Evolutionary conservation across 441 rosid genomes (phyloP), one percentile per base, ranked within the genome.

Genomic region (Bocquillonia castaneifolia): DNA sequence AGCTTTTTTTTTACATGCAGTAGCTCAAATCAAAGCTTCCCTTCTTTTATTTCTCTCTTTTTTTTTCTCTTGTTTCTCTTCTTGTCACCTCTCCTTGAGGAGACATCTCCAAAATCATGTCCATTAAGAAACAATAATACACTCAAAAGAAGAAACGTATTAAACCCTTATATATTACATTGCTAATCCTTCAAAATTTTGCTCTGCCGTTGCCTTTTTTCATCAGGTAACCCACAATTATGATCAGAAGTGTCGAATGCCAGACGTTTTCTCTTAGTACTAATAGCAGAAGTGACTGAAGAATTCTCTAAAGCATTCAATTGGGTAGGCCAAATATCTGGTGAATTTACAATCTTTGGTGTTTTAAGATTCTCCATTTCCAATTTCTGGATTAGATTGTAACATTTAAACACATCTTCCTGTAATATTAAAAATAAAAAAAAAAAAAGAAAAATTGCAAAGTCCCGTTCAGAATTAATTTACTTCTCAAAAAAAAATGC

Each of bases 401-500:
- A 86, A 79, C 94, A 86, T 52, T 65, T 32, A 63, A 77, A 74
- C 50, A 81, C 88, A 17, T 77, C 78, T 52, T 82, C 91, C 94
- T 88, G 91, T 56, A 20, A 63, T 47, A 59, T 39, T 60, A 39
- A 58, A 31, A 62, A 63, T 2, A 14, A 12, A 31, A 31, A 34
- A 58, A 31, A 62, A 63, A 3, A 14, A 12, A 31, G 26, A 34
- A 28, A 53, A 28, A 4, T 42, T 50, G 29, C 57, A 37, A 44
- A 15, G 2, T 20, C 39, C 20, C n/a, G n/a, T n/a, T n/a, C n/a
- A n/a, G n/a, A n/a, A n/a, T n/a, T n/a, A n/a, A n/a, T n/a, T n/a
- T n/a, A n/a, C n/a, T n/a, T n/a, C n/a, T n/a, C n/a, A n/a, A n/a
- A n/a, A n/a, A n/a, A n/a, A n/a, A n/a, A n/a, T n/a, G n/a, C n/a